Evolutionary conservation across 306 rosid species (phyloP), one percentile per base, ranked within the genome.

Genomic region (Vigna angularis): DNA sequence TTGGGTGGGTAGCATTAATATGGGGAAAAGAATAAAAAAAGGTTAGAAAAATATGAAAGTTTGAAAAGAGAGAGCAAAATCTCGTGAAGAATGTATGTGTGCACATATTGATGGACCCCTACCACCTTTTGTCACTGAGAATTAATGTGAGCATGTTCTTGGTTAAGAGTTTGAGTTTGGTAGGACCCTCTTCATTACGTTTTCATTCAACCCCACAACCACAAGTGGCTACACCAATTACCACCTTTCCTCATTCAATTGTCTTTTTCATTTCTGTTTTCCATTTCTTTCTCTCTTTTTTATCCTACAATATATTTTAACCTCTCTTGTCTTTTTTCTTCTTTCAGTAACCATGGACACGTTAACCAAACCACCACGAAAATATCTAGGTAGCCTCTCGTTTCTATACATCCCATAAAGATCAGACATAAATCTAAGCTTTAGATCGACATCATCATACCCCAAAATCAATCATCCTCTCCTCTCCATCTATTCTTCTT

Each of bases 91-190:
- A 66, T 80, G 89, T 40, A 80, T 55, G 92, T 73, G 74, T 73
- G 76, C 72, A 83, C 87, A 73, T 81, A 56, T 13, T 40, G 72
- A 81, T 68, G 86, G 93, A 80, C 80, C 90, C 86, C 86, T 64
- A 53, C 74, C 83, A 52, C 74, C 69, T 77, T 78, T 77, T 88
- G 53, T 81, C 71, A 38, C 38, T 4, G 34, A 55, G 66, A 77
- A 55, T 55, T 55, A 55, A 75, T 81, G 77, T 79, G 84, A 83
- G 63, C 84, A 81, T 71, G 57, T 72, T 76, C 67, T 44, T 65
- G 56, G 48, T 42, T 44, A 45, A 72, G 70, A 28, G 22, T 76
- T 76, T 44, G 55, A 75, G 74, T 84, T 63, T 86, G 75, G 63
- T 67, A 42, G 73, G 75, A 58, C 38, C 79, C 83, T 40, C 65